Evolutionary conservation across 441 rosid species (phyloP), one percentile per base, ranked within the genome.

Genomic region (Viola pubescens): DNA sequence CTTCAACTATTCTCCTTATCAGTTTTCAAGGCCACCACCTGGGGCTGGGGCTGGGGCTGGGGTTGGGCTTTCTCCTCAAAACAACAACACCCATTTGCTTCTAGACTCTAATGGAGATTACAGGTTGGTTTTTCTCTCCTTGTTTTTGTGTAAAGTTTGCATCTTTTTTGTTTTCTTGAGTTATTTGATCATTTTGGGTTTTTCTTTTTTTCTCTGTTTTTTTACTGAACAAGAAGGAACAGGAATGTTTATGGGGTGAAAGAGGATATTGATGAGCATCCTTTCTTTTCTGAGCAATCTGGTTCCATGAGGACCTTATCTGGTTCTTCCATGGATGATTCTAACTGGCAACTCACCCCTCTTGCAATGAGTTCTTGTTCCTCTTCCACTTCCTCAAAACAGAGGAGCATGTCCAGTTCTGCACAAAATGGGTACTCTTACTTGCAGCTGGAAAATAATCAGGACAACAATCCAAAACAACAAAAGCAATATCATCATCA

Each of bases 251-350:
- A 77, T 69, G 89, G 85, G 62, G 49, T 77, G 46, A 87, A 82
- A 69, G 89, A 83, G 59, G 82, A 75, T 39, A 79, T 72, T 50
- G 85, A 81, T 63, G 91, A 85, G 65, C 87, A 73, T 65, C 79
- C 84, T 66, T 85, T 87, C 79, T 84, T 89, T 77, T 75, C 88
- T 14, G 89, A 84, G 60, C 79, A 85, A 9, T 78, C 85, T 13
- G 87, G 89, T 52, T 69, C 80, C 19, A 72, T 80, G 67, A 87
- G 82, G 70, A 85, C 77, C 72, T 79, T 77, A 62, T 79, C 94
- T 9, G 79, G 77, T 51, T 73, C 83, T 56, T 75, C 86, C 12
- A 66, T 82, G 79, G 86, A 92, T 13, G 85, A 88, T 58, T 66
- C 91, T 10, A 26, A 26, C 34, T 88, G 89, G 91, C 86, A 75